Evolutionary conservation across 768 basidiomycete species (phyloP), one percentile per base, ranked within the genome.

Genomic region (Lactifluus piperatus): DNA sequence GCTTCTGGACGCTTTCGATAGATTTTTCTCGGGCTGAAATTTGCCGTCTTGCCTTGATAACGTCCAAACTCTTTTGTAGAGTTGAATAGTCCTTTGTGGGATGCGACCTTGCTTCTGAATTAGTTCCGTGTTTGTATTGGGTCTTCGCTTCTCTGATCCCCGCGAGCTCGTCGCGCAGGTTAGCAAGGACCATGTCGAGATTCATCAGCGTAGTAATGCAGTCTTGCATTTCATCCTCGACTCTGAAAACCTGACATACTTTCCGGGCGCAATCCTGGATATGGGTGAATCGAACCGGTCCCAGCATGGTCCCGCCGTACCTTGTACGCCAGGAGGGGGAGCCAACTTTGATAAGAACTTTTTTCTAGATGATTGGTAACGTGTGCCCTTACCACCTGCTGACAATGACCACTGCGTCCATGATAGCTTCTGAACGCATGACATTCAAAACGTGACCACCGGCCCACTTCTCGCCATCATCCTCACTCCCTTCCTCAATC

Each of bases 281-380:
- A 65, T 93, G 91, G 3, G 77, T 69, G 69, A 92, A 93, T 34
- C 91, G 58, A 18, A 74, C 78, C 5, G 89, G 86, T 2, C 91
- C 91, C 4, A 93, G 75, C 74, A 91, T 73, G 7, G 78, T 82
- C n/a, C 91, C 90, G 0, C 89, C 90, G 65, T 83, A 91, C 87
- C 88, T 90, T 63, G 5, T 43, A 24, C 30, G 5, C 8, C 26
- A 49, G 7, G 6, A 1, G 45, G 6, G 18, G 14, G 7, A 18
- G 10, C 10, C 7, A 10, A 16, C n/a, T 8, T 4, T 43, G 9
- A 16, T 49, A 11, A 60, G 26, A 20, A 29, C n/a, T 8, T 29
- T 5, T 22, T 49, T 13, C 24, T 32, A 24, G n/a, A 27, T 16
- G 30, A 22, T 18, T 24, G 9, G 18, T 36, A 5, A 18, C 22